phyloP scores from a whole-genome alignment of 805 yeast species.

The Teunomyces panamensis region DNA sequence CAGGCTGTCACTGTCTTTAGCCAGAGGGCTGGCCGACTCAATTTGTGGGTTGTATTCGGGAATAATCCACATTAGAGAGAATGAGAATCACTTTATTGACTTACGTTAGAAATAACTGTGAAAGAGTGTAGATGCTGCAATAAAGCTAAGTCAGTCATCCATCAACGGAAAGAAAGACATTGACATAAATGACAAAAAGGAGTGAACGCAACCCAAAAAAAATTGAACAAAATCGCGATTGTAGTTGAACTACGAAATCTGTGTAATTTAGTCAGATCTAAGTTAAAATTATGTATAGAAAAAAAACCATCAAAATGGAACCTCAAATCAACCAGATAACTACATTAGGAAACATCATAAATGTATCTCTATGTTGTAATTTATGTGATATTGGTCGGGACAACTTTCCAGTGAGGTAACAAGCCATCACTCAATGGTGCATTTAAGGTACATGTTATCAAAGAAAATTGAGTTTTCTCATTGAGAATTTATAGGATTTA shows the following conservation, averaged over 20 bases:
- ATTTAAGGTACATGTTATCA: not conserved
- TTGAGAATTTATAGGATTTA: not conserved
- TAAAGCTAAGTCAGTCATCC: not conserved
- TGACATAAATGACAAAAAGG: slow-evolving; percentile 3
- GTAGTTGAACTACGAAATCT: not conserved
- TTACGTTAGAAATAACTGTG: not conserved
- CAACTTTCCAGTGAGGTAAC: not conserved
- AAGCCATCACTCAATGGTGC: not conserved
- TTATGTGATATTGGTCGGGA: no score
- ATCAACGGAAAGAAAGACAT: not conserved
- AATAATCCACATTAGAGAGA: slow-evolving; percentile 5
- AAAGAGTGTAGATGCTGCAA: not conserved
- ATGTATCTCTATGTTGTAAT: not conserved
- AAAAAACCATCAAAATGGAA: not conserved
- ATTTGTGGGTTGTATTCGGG: slow-evolving; percentile 7
- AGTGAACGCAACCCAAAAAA: not conserved
- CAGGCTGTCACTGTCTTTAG: not conserved
- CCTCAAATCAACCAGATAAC: not conserved
- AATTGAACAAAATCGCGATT: slow-evolving; percentile 1
- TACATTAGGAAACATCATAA: not conserved
- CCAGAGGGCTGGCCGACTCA: not conserved
- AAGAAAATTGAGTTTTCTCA: not conserved
- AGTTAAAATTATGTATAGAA: slow-evolving; percentile 1
- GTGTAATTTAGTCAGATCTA: slow-evolving; percentile 1
- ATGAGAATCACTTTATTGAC: not conserved